Evolutionary conservation across 345 rosid species (phyloP), one percentile per base, ranked within the genome.

Genomic region (Gossypium longicalyx): DNA sequence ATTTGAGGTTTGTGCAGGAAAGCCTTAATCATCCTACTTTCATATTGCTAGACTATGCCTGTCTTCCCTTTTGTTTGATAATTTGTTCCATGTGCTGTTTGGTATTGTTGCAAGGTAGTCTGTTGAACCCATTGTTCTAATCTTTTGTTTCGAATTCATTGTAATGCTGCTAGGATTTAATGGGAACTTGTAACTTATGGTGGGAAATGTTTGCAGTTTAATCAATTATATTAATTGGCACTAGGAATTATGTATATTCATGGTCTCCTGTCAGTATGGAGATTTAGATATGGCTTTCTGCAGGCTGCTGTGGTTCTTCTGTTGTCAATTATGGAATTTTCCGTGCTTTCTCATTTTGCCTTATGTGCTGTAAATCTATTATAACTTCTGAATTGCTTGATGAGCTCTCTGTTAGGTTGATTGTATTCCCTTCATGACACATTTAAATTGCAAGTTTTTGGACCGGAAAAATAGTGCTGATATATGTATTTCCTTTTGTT

Each of bases 1-100:
- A 78, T 63, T 86, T 91, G 45, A 52, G 73, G 73, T 69, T 66
- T 66, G 25, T 27, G 72, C 29, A 16, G 59, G 60, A 69, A 69
- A 69, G 59, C 44, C 27, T 68, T 49, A 16, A 69, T 49, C 45
- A 48, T 23, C 5, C 12, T 9, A 27, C 44, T 13, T 48, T 16
- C 16, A 27, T 69, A 25, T 69, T 49, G 72, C 44, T 67, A 4
- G 38, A 17, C n/a, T 17, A 52, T 52, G 56, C 20, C 20, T 19
- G 19, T 52, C 16, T 52, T 52, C 56, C 56, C 56, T 52, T 13
- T 16, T 52, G 19, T 52, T 16, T 52, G 56, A 16, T 52, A 52
- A 17, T 52, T 52, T 52, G 56, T 52, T 52, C 56, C 9, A 34
- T 34, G 7, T 34, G 41, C 41, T 34, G 41, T 34, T 34, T 34